Evolutionary conservation across 164 flowering plant genomes (phyloP), one percentile per base, ranked within the genome.

Genomic region (Nymphaea colorata): DNA sequence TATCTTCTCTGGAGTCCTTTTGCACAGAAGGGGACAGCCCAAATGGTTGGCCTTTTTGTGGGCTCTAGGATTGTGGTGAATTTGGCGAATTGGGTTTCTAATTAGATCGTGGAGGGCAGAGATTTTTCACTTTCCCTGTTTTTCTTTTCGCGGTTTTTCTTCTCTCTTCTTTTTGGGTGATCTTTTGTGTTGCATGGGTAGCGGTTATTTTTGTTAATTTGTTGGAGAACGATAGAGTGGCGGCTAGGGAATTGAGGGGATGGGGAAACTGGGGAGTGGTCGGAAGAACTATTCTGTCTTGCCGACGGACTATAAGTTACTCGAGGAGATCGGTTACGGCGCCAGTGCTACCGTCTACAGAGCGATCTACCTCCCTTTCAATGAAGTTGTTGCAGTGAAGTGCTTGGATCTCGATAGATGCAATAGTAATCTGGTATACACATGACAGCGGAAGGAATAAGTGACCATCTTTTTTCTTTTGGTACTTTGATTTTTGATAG

Each of bases 321-420:
- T 90, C 0, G 96, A 95, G 71, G 98, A 90, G 75, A 87, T 92
- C 42, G 99, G 99, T 0, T 75, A 79, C 67, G 99, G 99, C 17
- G 97, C 96, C 5, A 95, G 93, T 64, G 99, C 99, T 6, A 85
- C 87, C 4, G 99, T 95, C 14, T 92, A 73, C 67, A 61, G 99
- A 71, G 97, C 93, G 84, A 87, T 92, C 88, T 87, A 87, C 79
- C 77, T 92, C 18, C 99, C 99, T 25, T 69, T 64, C 62, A 87
- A 95, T 67, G 93, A 95, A 64, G 83, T 88, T 59, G 84, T 95
- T 36, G 98, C 99, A 5, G 83, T 95, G 61, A 95, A 95, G 81
- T 88, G 97, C 68, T 82, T 95, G 88, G 97, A 95, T 88, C 94
- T 95, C 76, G 99, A 95, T 81, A 93, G 99, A 59, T 90, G 96